Conservation (phyloP, 139 green algal genomes). For the Diplosphaera chodatii region DNA sequence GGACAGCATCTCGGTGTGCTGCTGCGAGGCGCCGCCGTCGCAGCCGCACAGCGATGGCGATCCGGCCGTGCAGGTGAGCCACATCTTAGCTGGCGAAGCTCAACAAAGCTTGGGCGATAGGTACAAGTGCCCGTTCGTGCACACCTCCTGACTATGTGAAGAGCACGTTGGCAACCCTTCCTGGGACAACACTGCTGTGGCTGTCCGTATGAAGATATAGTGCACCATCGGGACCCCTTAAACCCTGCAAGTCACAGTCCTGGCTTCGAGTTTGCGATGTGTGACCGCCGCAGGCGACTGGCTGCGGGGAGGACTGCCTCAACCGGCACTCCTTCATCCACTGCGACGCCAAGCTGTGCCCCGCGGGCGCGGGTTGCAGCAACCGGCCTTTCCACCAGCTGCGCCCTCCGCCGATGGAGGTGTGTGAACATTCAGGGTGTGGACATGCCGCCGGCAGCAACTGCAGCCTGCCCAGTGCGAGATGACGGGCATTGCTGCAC, state of each 20-base stretch:
- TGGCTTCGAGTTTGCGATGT: too few relatives aligned
- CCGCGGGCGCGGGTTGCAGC: constrained; percentile 62
- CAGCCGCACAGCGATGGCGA: neutral
- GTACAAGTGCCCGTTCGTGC: too few relatives aligned
- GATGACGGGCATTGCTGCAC: too few relatives aligned
- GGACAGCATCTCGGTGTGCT: constrained; percentile 53
- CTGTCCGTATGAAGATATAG: too few relatives aligned
- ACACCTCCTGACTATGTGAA: too few relatives aligned
- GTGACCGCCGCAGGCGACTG: neutral
- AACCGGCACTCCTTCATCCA: constrained; percentile 64
- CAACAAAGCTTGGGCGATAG: too few relatives aligned
- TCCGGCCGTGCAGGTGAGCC: neutral
- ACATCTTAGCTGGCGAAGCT: neutral
- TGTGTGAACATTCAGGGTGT: neutral
- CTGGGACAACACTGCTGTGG: too few relatives aligned
- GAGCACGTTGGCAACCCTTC: too few relatives aligned
- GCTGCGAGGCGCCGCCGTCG: constrained; percentile 21
- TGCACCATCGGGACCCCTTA: too few relatives aligned
- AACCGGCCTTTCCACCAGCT: constrained; percentile 73
- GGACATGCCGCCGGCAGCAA: too few relatives aligned
- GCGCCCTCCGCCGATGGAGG: constrained; percentile 46
- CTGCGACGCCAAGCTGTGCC: constrained; percentile 70
- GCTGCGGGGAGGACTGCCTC: constrained; percentile 55
- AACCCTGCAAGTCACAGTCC: neutral
- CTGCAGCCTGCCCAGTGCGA: too few relatives aligned